Conservation (phyloP, 2,329 filamentous ascomycete genomes). For the Bimuria novae-zelandiae region DNA sequence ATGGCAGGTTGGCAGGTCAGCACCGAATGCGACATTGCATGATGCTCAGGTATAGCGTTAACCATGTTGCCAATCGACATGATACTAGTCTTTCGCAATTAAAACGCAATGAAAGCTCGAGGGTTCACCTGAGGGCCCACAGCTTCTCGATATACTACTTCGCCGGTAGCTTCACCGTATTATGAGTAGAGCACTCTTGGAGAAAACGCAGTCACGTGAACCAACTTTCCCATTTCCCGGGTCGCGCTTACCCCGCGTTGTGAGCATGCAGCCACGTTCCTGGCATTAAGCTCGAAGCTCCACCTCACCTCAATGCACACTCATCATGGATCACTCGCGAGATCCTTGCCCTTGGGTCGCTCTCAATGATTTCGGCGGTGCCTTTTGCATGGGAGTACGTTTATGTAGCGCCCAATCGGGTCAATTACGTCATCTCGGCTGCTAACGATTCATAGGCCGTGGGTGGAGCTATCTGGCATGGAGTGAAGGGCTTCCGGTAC, state of each 20-base stretch:
- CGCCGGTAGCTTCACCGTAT: no score
- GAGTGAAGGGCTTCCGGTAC: conserved; percentile 71
- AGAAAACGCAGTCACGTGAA: conserved; percentile 4
- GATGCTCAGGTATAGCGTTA: no score
- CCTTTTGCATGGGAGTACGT: conserved; percentile 90
- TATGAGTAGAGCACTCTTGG: no score
- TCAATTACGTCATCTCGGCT: conserved; percentile 15
- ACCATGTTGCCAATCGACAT: no score
- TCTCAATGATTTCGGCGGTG: conserved; percentile 93
- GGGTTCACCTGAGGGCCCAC: no score
- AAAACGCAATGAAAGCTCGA: no score
- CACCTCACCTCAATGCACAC: conserved; percentile 7
- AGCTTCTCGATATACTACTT: no score
- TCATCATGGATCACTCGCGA: conserved; percentile 82
- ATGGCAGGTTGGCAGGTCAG: no score
- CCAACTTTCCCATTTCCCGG: conserved; percentile 1
- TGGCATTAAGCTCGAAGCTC: conserved; percentile 8
- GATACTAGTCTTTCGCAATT: no score
- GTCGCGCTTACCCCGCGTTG: conserved; percentile 9
- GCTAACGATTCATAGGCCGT: conserved; percentile 32
- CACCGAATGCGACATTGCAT: no score
- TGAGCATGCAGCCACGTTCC: conserved; percentile 8
- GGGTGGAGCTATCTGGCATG: conserved; percentile 75
- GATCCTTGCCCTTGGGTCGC: conserved; percentile 96
- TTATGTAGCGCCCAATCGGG: conserved; percentile 2